phyloP scores from a whole-genome alignment of 176 grass and related monocot species.

The Oryza australiensis region DNA sequence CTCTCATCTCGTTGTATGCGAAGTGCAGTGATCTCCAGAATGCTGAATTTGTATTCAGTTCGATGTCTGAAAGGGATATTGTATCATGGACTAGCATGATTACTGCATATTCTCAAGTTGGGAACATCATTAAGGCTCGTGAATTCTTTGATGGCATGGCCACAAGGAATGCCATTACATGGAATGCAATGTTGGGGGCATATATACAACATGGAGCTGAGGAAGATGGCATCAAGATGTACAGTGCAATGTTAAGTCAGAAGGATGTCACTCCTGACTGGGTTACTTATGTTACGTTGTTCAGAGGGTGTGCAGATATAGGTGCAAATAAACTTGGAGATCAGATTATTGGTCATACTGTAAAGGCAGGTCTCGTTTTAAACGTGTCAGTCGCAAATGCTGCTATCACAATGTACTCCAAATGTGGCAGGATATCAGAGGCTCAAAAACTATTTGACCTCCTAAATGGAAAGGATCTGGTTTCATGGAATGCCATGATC shows the following conservation, averaged over 20 bases:
- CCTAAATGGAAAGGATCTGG: conserved; percentile 71
- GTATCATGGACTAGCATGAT: conserved; percentile 99
- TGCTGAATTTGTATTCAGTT: conserved; percentile 76
- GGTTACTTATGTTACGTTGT: conserved; percentile 84
- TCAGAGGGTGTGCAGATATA: conserved; percentile 79
- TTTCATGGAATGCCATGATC: conserved; percentile 98
- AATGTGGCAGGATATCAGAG: conserved; percentile 83
- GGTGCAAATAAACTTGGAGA: conserved; percentile 77
- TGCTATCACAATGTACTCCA: conserved; percentile 93
- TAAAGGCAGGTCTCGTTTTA: conserved; percentile 68
- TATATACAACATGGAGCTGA: conserved; percentile 81
- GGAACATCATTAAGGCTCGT: conserved; percentile 58
- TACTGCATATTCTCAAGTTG: conserved; percentile 81
- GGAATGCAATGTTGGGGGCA: conserved; percentile 86
- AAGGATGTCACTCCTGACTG: conserved; percentile 74
- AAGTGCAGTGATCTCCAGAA: conserved; percentile 57
- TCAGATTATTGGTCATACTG: conserved; percentile 65
- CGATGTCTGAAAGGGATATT: conserved; percentile 68
- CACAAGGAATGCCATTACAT: conserved; percentile 78
- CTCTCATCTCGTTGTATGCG: conserved; percentile 86
- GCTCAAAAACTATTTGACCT: conserved; percentile 67
- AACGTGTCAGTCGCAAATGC: conserved; percentile 69
- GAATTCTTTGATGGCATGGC: conserved; percentile 76
- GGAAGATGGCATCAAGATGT: conserved; percentile 93
- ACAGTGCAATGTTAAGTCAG: conserved; percentile 58